These are phyloP conservation scores for Erysimum cheiri DNA, from an alignment of 441 rosid species.

Conservation along the genomic window DNA sequence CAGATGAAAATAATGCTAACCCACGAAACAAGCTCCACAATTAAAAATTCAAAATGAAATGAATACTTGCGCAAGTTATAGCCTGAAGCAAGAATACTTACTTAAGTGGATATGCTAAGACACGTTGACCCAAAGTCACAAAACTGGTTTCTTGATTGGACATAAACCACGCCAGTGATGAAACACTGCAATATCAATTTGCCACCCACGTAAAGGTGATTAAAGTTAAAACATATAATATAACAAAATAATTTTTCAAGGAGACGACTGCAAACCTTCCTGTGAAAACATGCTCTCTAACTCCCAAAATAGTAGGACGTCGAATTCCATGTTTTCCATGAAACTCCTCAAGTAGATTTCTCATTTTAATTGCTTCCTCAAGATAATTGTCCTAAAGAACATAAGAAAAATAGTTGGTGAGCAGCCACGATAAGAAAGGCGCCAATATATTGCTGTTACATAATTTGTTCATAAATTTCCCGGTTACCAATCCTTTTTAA, in stretches of 20 bases:
- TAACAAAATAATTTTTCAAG: not conserved
- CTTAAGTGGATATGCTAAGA: constrained; percentile 93
- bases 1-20: constrained; percentile 12
- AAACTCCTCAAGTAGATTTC: constrained; percentile 97
- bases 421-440: not conserved
- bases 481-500: constrained; percentile 16
- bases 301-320: constrained; percentile 94
- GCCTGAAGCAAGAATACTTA: constrained; percentile 50
- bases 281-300: constrained; percentile 91
- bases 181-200: constrained; percentile 73
- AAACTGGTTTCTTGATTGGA: constrained; percentile 99
- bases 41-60: not conserved
- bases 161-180: constrained; percentile 98
- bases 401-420: constrained; percentile 37
- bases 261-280: constrained; percentile 71
- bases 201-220: constrained; percentile 41
- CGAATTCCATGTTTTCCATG: constrained; percentile 91
- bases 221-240: constrained; percentile 15
- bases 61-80: not conserved
- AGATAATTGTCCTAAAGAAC: constrained; percentile 83
- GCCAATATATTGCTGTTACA: constrained; percentile 21
- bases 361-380: constrained; percentile 97
- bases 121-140: constrained; percentile 97
- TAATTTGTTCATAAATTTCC: constrained; percentile 13
- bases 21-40: constrained; percentile 24